A percentile compares a stretch with the other conserved stretches of the same genome.
These are phyloP conservation scores for Leccinum truebloodii DNA, from an alignment of 768 basidiomycete genomes.

Conservation along the genomic window DNA sequence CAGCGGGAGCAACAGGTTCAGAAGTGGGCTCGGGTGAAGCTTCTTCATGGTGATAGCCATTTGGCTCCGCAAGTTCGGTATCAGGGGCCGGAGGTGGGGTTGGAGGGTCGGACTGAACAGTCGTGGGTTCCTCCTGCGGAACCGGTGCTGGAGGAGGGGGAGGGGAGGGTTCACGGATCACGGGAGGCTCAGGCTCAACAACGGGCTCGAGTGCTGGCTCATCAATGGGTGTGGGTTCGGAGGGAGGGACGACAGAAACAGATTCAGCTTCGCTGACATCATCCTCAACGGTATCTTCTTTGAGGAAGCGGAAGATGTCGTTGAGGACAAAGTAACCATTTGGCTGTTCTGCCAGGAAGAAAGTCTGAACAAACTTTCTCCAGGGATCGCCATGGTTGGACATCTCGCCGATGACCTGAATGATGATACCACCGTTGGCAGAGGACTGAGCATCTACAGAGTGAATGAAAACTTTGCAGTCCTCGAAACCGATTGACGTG, in stretches of 20 bases:
- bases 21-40: conserved; percentile 33
- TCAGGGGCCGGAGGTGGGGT: conserved; percentile 39
- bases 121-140: conserved; percentile 42
- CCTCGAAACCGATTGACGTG: conserved; percentile 87
- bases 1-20: conserved; percentile 23
- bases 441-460: conserved; percentile 98
- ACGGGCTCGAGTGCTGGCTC: conserved; percentile 34
- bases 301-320: conserved; percentile 99
- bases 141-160: conserved; percentile 30
- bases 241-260: conserved; percentile 32
- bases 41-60: conserved; percentile 41
- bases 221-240: conserved; percentile 38
- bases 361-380: conserved; percentile 99
- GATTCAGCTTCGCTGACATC: conserved; percentile 55
- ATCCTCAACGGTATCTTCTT: conserved; percentile 90
- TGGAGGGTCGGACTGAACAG: conserved; percentile 36
- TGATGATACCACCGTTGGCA: conserved; percentile 93
- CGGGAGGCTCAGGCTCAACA: conserved; percentile 31
- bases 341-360: conserved; percentile 99
- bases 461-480: conserved; percentile 99
- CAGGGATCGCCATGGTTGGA: conserved; percentile 89
- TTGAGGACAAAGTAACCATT: conserved; percentile 99
- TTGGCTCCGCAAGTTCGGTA: conserved; percentile 41
- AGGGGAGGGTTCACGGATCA: conserved; percentile 32
- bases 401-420: conserved; percentile 99